Evolutionary conservation across 192 early-diverging fungal species (phyloP).

Genomic region (Backusella morwellensis): DNA sequence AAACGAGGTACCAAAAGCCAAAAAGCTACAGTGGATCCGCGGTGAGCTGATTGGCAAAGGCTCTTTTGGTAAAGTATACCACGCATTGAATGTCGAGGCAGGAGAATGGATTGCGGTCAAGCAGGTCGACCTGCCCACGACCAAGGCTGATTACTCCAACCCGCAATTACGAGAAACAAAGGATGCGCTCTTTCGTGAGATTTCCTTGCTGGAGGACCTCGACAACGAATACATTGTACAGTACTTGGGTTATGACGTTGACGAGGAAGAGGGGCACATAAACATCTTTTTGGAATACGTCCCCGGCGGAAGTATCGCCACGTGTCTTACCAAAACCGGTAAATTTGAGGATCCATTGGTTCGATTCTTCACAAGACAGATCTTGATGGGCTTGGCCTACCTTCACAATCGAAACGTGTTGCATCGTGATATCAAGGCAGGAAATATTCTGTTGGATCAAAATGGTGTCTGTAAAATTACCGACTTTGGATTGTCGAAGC

Average conservation of each 20-base stretch:
- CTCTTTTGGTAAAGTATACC: conserved; percentile 77
- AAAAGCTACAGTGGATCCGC: conserved; percentile 66
- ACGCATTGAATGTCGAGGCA: conserved; percentile 68
- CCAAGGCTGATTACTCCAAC: conserved; percentile 43
- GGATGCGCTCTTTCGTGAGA: conserved; percentile 70
- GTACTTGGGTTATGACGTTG: conserved; percentile 75
- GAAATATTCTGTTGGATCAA: conserved; percentile 76
- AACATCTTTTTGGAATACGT: conserved; percentile 99
- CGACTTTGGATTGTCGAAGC: conserved; percentile 95
- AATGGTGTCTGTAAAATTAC: conserved; percentile 92
- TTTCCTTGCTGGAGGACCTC: conserved; percentile 69
- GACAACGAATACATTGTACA: conserved; percentile 94
- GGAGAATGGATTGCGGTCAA: conserved; percentile 81
- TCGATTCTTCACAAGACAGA: conserved; percentile 76
- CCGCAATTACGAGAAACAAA: conserved; percentile 42
- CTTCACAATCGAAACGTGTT: conserved; percentile 75
- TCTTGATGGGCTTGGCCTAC: conserved; percentile 82
- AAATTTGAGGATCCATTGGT: conserved; percentile 72
- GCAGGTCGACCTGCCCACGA: conserved; percentile 68
- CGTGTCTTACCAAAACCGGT: conserved; percentile 70
- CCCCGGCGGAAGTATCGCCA: conserved; percentile 86
- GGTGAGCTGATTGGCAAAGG: conserved; percentile 83
- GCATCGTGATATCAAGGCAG: conserved; percentile 83
- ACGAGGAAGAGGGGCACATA: conserved; percentile 53
- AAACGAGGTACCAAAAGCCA: conserved; percentile 18